Percentiles rank a stretch among this genome's conserved stretches.
phyloP scores from a whole-genome alignment of 2,329 filamentous ascomycete genomes.

The Salinomyces thailandicus region DNA sequence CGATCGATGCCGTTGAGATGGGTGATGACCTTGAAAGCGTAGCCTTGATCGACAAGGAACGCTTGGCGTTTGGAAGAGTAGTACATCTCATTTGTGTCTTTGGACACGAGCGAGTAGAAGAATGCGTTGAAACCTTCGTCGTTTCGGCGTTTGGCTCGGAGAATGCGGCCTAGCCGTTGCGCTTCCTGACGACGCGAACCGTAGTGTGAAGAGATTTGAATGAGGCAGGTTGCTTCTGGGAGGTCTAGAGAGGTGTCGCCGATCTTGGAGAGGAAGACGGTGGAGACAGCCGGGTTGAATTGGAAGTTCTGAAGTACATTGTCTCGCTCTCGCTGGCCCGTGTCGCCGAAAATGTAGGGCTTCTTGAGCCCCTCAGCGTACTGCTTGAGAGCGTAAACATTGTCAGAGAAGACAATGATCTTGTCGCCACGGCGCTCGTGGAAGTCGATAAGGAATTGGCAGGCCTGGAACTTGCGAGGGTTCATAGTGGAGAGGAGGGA shows the following conservation, averaged over 20 bases:
- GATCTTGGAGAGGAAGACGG: conserved; percentile 93
- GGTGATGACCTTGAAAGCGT: conserved; percentile 98
- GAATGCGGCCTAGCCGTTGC: conserved; percentile 81
- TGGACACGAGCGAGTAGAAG: conserved; percentile 94
- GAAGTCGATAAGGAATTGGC: conserved; percentile 96
- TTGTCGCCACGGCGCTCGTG: conserved; percentile 93
- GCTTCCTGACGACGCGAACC: conserved; percentile 94
- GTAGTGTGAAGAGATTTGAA: conserved; percentile 96
- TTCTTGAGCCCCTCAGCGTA: conserved; percentile 79
- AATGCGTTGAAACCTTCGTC: conserved; percentile 99
- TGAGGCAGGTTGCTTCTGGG: conserved; percentile 90
- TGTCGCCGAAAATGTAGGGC: conserved; percentile 84
- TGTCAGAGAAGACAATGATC: conserved; percentile 96
- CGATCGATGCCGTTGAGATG: conserved; percentile 85
- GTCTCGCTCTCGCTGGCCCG: conserved; percentile 73
- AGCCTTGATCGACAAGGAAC: conserved; percentile 94
- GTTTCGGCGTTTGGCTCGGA: conserved; percentile 88
- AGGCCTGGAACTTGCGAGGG: conserved; percentile 90
- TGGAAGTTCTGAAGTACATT: conserved; percentile 89
- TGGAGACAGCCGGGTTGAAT: conserved; percentile 80
- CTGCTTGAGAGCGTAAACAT: conserved; percentile 79
- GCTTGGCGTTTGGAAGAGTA: conserved; percentile 95
- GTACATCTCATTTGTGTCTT: conserved; percentile 96
- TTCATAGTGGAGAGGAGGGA: conserved; percentile 90
- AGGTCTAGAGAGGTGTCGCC: conserved; percentile 96